Percentiles rank a stretch among this genome's conserved stretches.
Conservation (phyloP, 352 stramenopile species). For the Pelagophyceae sp. region DNA sequence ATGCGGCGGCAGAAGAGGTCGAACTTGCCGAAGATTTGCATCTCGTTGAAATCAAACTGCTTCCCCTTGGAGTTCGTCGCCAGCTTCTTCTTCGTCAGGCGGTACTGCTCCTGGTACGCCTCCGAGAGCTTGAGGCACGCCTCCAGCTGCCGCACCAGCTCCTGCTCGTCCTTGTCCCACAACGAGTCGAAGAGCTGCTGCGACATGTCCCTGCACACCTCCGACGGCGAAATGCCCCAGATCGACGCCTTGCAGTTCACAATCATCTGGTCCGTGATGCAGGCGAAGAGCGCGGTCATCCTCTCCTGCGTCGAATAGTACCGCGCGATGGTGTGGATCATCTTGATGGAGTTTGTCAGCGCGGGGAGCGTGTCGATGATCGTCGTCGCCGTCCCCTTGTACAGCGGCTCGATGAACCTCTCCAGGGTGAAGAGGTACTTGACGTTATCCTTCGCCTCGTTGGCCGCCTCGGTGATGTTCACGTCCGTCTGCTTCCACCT, state of each 20-base stretch:
- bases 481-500: constrained; percentile 98
- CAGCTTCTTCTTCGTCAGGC: constrained; percentile 91
- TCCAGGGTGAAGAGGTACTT: constrained; percentile 98
- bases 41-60: constrained; percentile 97
- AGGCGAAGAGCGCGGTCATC: constrained; percentile 86
- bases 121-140: constrained; percentile 94
- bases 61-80: constrained; percentile 87
- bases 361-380: constrained; percentile 95
- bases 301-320: constrained; percentile 98
- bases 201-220: constrained; percentile 4
- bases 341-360: constrained; percentile 98
- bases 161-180: constrained; percentile 85
- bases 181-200: constrained; percentile 58
- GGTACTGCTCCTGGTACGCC: constrained; percentile 94
- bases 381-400: constrained; percentile 81
- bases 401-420: constrained; percentile 79
- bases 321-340: constrained; percentile 96
- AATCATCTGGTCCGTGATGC: constrained; percentile 99
- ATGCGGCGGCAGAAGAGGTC: constrained; percentile 92
- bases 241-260: constrained; percentile 91
- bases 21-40: constrained; percentile 97
- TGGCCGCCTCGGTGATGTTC: constrained; percentile 91
- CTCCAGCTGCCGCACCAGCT: constrained; percentile 85
- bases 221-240: constrained; percentile 32
- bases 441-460: constrained; percentile 97